Conservation (phyloP, 768 basidiomycete genomes). For the Hygrophoropsis aurantiaca region DNA sequence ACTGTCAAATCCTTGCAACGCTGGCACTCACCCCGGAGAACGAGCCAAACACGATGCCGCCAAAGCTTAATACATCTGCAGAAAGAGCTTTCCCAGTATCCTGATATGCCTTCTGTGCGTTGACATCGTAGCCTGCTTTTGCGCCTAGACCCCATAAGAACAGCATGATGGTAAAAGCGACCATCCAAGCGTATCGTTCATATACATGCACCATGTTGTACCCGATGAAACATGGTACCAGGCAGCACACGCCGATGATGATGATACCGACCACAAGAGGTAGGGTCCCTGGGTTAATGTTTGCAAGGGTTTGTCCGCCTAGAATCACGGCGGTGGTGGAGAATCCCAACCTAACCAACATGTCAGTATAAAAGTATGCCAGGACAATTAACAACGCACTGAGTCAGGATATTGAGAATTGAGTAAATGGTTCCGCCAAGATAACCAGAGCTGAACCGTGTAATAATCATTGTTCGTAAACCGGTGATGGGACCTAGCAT, state of each 20-base stretch:
- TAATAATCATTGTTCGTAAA: conserved; percentile 53
- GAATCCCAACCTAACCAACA: conserved; percentile 48
- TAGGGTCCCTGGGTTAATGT: conserved; percentile 43
- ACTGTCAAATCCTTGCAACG: not conserved
- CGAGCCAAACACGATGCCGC: conserved; percentile 45
- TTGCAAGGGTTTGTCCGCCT: conserved; percentile 51
- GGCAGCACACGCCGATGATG: conserved; percentile 40
- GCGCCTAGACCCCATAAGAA: conserved; percentile 44
- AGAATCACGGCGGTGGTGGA: conserved; percentile 47
- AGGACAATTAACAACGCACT: conserved; percentile 44
- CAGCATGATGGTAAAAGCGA: conserved; percentile 39
- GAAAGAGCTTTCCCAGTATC: conserved; percentile 35
- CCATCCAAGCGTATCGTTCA: conserved; percentile 58
- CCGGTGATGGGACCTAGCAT: conserved; percentile 54
- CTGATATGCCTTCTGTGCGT: conserved; percentile 36
- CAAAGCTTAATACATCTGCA: conserved; percentile 48
- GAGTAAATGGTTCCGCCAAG: conserved; percentile 47
- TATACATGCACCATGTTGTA: conserved; percentile 47
- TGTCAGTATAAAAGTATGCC: conserved; percentile 41
- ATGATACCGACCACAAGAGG: conserved; percentile 50
- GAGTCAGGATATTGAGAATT: conserved; percentile 55
- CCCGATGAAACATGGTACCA: conserved; percentile 49
- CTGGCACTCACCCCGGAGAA: conserved; percentile 36
- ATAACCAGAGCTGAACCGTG: conserved; percentile 49
- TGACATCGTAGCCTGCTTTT: conserved; percentile 39